These are phyloP conservation scores for Ascobolus immersus DNA, from an alignment of 495 filamentous ascomycete species.

Conservation along the genomic window DNA sequence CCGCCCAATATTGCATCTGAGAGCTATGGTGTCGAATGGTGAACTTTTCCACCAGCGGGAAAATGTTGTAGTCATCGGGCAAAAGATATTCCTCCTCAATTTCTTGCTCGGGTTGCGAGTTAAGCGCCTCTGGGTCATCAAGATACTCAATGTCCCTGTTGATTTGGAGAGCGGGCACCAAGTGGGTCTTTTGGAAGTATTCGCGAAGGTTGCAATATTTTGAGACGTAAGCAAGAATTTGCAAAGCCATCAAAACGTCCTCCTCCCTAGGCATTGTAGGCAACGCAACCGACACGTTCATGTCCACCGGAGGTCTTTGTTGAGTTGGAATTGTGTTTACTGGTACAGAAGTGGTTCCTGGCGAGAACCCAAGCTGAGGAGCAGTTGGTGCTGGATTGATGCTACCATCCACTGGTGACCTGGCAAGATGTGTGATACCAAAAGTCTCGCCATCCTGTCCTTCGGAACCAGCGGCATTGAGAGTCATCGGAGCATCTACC, in stretches of 20 bases:
- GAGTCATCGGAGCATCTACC: constrained; percentile 43
- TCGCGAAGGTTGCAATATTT: constrained; percentile 92
- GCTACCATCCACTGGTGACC: constrained; percentile 63
- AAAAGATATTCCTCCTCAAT: constrained; percentile 74
- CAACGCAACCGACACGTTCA: constrained; percentile 35
- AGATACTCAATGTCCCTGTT: constrained; percentile 56
- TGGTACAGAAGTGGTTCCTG: constrained; percentile 28
- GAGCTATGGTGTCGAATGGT: constrained; percentile 79
- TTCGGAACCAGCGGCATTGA: constrained; percentile 56
- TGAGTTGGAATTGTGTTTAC: constrained; percentile 44
- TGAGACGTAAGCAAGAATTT: constrained; percentile 87
- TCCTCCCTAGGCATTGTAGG: constrained; percentile 86
- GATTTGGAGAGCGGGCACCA: constrained; percentile 79
- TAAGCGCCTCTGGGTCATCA: constrained; percentile 30
- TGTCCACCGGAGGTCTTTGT: constrained; percentile 49
- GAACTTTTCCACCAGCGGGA: constrained; percentile 93
- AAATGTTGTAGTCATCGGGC: constrained; percentile 89
- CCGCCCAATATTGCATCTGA: constrained; percentile 99
- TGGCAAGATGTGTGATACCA: constrained; percentile 92
- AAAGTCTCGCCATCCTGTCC: constrained; percentile 68
- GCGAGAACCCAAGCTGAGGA: constrained; percentile 46
- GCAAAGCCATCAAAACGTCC: constrained; percentile 93
- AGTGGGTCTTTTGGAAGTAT: constrained; percentile 84
- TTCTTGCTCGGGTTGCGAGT: constrained; percentile 20
- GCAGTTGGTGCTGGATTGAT: constrained; percentile 36